phyloP scores from a whole-genome alignment of 768 basidiomycete species.

The Trichaptum fuscoviolaceum region DNA sequence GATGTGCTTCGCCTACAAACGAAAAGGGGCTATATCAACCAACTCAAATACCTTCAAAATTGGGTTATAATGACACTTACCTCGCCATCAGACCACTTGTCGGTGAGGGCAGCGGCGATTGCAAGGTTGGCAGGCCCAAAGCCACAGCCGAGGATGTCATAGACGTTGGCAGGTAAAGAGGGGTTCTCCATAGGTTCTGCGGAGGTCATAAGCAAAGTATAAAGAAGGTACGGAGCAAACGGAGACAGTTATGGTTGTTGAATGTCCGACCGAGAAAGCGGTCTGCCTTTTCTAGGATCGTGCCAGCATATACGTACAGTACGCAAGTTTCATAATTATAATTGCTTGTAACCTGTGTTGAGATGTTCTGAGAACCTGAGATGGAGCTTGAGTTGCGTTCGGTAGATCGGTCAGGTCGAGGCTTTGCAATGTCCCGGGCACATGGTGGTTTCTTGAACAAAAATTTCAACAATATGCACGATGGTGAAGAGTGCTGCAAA shows the following conservation, averaged over 20 bases:
- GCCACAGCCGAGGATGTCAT: slow-evolving; percentile 46
- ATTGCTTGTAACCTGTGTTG: neutral
- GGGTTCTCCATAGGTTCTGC: slow-evolving; percentile 4
- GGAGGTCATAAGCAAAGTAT: neutral
- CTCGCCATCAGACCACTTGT: slow-evolving; percentile 27
- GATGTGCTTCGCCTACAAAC: slow-evolving; percentile 11
- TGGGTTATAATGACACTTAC: neutral
- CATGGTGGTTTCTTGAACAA: neutral
- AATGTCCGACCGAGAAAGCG: neutral
- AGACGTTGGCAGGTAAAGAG: slow-evolving; percentile 14
- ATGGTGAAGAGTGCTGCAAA: too few relatives aligned
- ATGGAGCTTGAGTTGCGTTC: neutral
- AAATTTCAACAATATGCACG: neutral
- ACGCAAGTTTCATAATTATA: neutral
- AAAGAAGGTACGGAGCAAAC: neutral
- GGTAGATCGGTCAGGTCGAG: neutral
- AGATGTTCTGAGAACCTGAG: neutral
- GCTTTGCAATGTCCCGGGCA: neutral
- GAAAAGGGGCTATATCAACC: neutral
- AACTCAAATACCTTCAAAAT: neutral
- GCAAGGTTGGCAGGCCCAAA: slow-evolving; percentile 53
- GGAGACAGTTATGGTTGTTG: neutral
- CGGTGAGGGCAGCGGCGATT: slow-evolving; percentile 43
- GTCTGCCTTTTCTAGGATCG: neutral
- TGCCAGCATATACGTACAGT: neutral